Evolutionary conservation across 768 basidiomycete genomes (phyloP).

Genomic region (Vararia minispora): DNA sequence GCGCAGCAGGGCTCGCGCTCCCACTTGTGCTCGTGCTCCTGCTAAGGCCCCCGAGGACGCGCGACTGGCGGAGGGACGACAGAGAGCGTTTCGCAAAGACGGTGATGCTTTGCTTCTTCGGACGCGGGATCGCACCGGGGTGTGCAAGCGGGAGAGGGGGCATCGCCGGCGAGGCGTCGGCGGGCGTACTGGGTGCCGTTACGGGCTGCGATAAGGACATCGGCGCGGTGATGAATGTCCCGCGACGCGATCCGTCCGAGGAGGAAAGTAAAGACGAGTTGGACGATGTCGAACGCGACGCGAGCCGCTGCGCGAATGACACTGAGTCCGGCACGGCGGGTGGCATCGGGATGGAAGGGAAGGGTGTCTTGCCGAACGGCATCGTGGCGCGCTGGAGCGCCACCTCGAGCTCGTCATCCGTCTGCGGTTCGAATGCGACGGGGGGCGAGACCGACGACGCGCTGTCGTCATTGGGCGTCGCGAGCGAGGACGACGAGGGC

Average conservation of each 20-base stretch:
- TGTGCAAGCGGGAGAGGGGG: conserved; percentile 8
- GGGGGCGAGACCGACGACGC: conserved; percentile 7
- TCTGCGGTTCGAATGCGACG: no score
- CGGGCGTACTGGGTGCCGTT: conserved; percentile 20
- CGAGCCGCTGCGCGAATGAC: conserved; percentile 12
- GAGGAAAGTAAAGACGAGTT: conserved; percentile 7
- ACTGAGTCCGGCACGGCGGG: conserved; percentile 11
- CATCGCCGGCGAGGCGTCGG: conserved; percentile 16
- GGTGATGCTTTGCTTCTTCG: conserved; percentile 22
- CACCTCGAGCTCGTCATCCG: no score
- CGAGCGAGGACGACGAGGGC: not conserved
- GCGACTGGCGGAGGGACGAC: no score
- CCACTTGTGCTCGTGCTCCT: no score
- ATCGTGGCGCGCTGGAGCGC: conserved; percentile 12
- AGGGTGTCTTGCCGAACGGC: conserved; percentile 8
- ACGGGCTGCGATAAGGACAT: conserved; percentile 19
- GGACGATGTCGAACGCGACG: conserved; percentile 13
- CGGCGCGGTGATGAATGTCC: conserved; percentile 15
- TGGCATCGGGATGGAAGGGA: conserved; percentile 8
- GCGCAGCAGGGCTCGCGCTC: no score
- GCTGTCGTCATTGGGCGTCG: conserved; percentile 4
- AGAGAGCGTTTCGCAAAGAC: no score
- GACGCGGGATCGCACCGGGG: conserved; percentile 32
- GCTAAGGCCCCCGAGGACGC: no score
- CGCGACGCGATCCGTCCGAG: conserved; percentile 2